Evolutionary conservation across 2,329 filamentous ascomycete genomes (phyloP).

Genomic region (Fusarium buxicola): DNA sequence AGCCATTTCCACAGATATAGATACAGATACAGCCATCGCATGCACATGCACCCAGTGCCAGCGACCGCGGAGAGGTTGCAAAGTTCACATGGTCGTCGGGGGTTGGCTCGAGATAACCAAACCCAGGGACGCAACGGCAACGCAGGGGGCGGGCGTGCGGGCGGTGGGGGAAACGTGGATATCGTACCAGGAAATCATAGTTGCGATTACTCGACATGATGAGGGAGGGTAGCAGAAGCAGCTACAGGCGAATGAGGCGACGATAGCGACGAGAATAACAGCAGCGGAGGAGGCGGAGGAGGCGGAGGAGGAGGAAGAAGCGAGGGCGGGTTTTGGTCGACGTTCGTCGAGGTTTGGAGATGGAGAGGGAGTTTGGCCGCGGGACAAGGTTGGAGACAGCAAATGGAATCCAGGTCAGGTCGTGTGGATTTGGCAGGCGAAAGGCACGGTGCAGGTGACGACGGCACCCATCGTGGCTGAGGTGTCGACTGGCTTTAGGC

Average conservation of each 20-base stretch:
- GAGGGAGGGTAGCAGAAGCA: conserved; percentile 42
- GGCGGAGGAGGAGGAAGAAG: conserved; percentile 3
- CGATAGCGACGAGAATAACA: conserved; percentile 23
- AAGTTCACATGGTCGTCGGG: conserved; percentile 9
- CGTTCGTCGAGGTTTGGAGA: conserved; percentile 38
- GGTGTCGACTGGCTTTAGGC: conserved; percentile 26
- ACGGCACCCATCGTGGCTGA: conserved; percentile 15
- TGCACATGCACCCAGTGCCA: conserved; percentile 1
- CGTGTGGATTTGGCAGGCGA: conserved; percentile 20
- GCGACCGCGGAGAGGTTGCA: conserved; percentile 9
- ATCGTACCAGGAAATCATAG: conserved; percentile 95
- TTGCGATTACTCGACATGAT: conserved; percentile 97
- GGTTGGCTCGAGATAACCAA: conserved; percentile 22
- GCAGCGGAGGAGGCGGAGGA: conserved; percentile 22
- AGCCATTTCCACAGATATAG: not conserved
- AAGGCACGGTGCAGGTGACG: conserved; percentile 16
- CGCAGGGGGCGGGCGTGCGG: conserved; percentile 35
- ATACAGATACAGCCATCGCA: conserved; percentile 2
- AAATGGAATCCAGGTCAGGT: not conserved
- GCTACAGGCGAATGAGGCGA: conserved; percentile 29
- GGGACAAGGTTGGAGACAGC: conserved; percentile 13
- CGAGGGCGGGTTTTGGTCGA: conserved; percentile 14
- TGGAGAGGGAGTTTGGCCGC: conserved; percentile 31
- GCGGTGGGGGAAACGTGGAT: conserved; percentile 37
- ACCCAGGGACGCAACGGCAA: too few species aligned